Evolutionary conservation across 202 grass and related monocot genomes (phyloP), one percentile per base, ranked within the genome.

Genomic region (Digitaria exilis): DNA sequence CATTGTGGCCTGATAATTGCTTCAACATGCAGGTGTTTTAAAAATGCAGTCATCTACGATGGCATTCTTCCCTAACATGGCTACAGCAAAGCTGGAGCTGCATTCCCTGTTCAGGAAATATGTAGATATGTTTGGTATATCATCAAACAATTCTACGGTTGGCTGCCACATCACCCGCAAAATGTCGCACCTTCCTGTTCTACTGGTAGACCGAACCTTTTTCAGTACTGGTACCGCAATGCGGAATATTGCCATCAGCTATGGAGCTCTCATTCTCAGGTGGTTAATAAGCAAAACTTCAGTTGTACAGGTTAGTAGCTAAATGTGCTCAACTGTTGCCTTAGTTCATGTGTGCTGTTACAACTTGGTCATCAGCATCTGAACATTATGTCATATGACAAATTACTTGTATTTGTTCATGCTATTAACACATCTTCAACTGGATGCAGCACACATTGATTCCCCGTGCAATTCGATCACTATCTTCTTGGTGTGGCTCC

Each of bases 21-120:
- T 77, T 73, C 18, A n/a, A 4, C 16, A 22, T 89, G 65, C 56
- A 81, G 65, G 65, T 46, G 29, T 18, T 37, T 17, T 21, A 9
- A 22, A 64, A 26, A 89, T 89, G 63, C 83, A 86, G 58, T 73
- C 73, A n/a, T 82, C 84, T 42, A n/a, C 18, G 48, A 71, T 71
- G 31, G 58, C 88, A 21, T 52, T 89, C 73, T 52, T 86, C 49
- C 66, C 66, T 4, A 78, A 65, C 24, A 50, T 77, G 43, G 49
- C 66, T 0, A 3, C 60, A 21, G 65, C 73, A 59, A 86, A 82
- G 73, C 48, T 51, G 49, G 88, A 60, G 67, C 55, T 86, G 41
- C 50, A 82, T 39, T 86, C 65, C 29, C 56, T 86, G 73, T 82
- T 21, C 79, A 82, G 79, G 60, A 82, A 67, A 32, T 86, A 59